Evolutionary conservation across 2,329 filamentous ascomycete genomes (phyloP).

Genomic region (Cordyceps fumosorosea): DNA sequence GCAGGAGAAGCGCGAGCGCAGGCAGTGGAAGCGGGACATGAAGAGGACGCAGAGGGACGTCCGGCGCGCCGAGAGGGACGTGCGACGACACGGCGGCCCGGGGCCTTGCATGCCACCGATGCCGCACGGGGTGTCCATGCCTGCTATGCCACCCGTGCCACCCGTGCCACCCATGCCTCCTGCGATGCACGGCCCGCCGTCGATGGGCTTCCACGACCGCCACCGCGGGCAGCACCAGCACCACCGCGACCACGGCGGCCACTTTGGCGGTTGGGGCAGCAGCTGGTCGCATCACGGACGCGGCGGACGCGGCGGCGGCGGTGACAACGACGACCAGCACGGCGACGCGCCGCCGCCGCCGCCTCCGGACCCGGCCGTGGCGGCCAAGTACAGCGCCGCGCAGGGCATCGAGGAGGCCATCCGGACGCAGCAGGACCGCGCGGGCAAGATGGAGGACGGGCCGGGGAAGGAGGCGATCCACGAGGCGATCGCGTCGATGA

Average conservation of each 20-base stretch:
- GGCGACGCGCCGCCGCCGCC: slow-evolving; percentile 13
- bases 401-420: slow-evolving; percentile 26
- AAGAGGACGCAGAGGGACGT: slow-evolving; percentile 26
- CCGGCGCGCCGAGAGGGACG: slow-evolving; percentile 24
- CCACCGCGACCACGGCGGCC: slow-evolving; percentile 11
- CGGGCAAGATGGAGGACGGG: slow-evolving; percentile 23
- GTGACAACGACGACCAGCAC: slow-evolving; percentile 5
- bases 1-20: slow-evolving; percentile 26
- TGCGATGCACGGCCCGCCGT: background rate
- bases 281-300: background rate
- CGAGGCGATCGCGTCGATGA: slow-evolving; percentile 33
- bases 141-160: background rate
- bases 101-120: slow-evolving; percentile 4
- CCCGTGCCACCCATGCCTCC: slow-evolving; percentile 1
- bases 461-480: slow-evolving; percentile 21
- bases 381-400: slow-evolving; percentile 30
- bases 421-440: slow-evolving; percentile 20
- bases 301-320: background rate
- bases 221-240: background rate
- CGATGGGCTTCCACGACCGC: background rate
- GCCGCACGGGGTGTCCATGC: background rate
- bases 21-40: slow-evolving; percentile 21
- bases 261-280: background rate
- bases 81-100: slow-evolving; percentile 19
- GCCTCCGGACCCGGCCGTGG: slow-evolving; percentile 21